Percentiles rank a stretch among this genome's conserved stretches.
These are phyloP conservation scores for Diaporthe ampelina DNA, from an alignment of 2,329 filamentous ascomycete species.

Conservation along the genomic window DNA sequence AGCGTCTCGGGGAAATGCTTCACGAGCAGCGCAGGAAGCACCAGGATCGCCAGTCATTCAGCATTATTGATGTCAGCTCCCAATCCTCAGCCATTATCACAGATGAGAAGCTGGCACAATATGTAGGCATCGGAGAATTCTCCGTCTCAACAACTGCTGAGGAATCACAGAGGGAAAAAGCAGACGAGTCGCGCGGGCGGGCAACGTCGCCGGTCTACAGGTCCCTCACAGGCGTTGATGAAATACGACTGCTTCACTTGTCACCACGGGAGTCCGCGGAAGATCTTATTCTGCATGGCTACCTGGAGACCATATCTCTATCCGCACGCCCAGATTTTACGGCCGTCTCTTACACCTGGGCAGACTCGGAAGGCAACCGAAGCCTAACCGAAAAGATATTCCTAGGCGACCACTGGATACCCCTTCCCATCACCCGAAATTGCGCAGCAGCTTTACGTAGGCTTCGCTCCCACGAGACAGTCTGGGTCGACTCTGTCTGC, in stretches of 20 bases:
- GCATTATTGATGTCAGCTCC: no score
- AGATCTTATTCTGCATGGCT: not conserved
- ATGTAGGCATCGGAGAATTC: fast-evolving
- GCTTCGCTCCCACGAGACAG: not conserved
- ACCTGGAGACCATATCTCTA: not conserved
- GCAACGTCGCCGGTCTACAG: not conserved
- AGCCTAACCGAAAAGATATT: not conserved
- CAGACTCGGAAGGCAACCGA: not conserved
- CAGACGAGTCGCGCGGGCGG: no score
- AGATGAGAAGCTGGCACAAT: not conserved
- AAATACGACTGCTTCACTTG: not conserved
- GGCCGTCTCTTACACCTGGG: conserved; percentile 1
- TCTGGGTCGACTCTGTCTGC: conserved; percentile 6
- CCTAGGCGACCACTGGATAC: not conserved
- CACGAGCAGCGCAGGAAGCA: not conserved
- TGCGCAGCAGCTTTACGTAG: conserved; percentile 6
- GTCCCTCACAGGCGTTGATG: not conserved
- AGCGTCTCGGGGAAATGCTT: not conserved
- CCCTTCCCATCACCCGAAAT: conserved; percentile 1
- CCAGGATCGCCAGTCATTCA: not conserved
- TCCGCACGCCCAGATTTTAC: not conserved
- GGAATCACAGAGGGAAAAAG: not conserved
- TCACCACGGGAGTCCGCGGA: not conserved
- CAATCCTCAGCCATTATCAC: not conserved
- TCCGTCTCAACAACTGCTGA: no score